Evolutionary conservation across 1,284 basidiomycete species (phyloP).

Genomic region (Leccinum solheimii): DNA sequence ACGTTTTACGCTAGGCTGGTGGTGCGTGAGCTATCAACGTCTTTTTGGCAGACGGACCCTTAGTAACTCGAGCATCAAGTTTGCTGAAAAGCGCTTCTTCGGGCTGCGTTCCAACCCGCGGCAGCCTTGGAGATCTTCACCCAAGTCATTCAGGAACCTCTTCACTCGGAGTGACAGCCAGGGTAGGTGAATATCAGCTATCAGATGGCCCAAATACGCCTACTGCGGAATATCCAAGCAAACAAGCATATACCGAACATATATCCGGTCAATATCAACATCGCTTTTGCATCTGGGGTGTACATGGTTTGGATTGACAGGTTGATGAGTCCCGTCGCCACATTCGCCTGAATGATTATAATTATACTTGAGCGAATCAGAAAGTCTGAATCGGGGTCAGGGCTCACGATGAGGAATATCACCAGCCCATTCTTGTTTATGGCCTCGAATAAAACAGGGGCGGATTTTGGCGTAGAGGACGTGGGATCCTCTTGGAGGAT

Average conservation of each 20-base stretch:
- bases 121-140: slow-evolving; percentile 57
- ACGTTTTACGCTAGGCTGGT: slow-evolving; percentile 46
- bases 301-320: not conserved
- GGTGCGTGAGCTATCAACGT: slow-evolving; percentile 19
- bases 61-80: not conserved
- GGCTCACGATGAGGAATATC: slow-evolving; percentile 81
- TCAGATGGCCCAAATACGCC: slow-evolving; percentile 20
- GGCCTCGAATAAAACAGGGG: slow-evolving; percentile 72
- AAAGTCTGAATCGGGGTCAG: slow-evolving; percentile 41
- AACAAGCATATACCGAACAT: slow-evolving; percentile 39
- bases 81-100: slow-evolving; percentile 9
- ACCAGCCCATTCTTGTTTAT: slow-evolving; percentile 81
- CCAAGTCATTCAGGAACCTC: slow-evolving; percentile 52
- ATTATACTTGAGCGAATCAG: not conserved
- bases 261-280: not conserved
- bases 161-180: slow-evolving; percentile 49
- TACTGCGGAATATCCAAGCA: slow-evolving; percentile 52
- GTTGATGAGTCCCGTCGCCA: not conserved
- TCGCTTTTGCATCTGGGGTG: not conserved
- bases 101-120: slow-evolving; percentile 60
- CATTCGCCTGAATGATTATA: not conserved
- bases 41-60: slow-evolving; percentile 19
- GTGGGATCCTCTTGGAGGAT: slow-evolving; percentile 32
- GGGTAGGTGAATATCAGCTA: not conserved
- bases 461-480: slow-evolving; percentile 15